Conservation (phyloP, 2,329 filamentous ascomycete genomes). For the Alternaria postmessia region DNA sequence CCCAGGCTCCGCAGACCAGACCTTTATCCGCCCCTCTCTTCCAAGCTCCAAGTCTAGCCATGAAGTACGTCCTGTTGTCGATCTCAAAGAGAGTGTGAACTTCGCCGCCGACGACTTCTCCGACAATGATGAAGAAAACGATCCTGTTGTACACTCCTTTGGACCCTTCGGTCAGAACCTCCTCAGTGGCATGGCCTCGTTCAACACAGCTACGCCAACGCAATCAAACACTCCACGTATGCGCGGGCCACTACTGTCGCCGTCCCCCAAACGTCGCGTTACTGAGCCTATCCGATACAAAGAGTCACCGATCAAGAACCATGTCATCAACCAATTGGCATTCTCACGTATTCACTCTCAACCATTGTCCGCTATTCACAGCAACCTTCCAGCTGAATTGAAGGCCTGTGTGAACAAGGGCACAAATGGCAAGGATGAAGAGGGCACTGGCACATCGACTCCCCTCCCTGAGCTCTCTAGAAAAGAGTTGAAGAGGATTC, state of each 20-base stretch:
- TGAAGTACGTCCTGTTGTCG: conserved; percentile 19
- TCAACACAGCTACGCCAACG: conserved; percentile 70
- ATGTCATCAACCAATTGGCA: conserved; percentile 93
- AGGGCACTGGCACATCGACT: conserved; percentile 29
- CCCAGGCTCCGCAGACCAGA: conserved; percentile 38
- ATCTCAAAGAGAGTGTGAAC: conserved; percentile 37
- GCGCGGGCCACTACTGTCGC: conserved; percentile 37
- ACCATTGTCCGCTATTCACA: conserved; percentile 87
- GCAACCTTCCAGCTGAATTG: conserved; percentile 76
- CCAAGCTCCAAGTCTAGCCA: conserved; percentile 34
- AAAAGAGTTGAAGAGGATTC: conserved; percentile 70
- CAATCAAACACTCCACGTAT: conserved; percentile 41
- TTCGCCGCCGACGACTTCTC: conserved; percentile 68
- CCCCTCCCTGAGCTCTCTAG: conserved; percentile 40
- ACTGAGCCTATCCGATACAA: conserved; percentile 42
- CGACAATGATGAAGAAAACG: conserved; percentile 87
- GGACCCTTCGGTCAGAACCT: conserved; percentile 88
- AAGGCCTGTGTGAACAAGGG: conserved; percentile 46
- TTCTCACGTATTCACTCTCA: conserved; percentile 93
- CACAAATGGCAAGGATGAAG: conserved; percentile 30
- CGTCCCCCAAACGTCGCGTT: conserved; percentile 42
- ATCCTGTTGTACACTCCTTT: conserved; percentile 90
- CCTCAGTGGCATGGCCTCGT: conserved; percentile 80
- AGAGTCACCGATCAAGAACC: conserved; percentile 71
- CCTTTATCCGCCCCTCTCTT: conserved; percentile 41